Evolutionary conservation across 2,329 filamentous ascomycete genomes (phyloP).

Genomic region (Conoideocrella luteorostrata): DNA sequence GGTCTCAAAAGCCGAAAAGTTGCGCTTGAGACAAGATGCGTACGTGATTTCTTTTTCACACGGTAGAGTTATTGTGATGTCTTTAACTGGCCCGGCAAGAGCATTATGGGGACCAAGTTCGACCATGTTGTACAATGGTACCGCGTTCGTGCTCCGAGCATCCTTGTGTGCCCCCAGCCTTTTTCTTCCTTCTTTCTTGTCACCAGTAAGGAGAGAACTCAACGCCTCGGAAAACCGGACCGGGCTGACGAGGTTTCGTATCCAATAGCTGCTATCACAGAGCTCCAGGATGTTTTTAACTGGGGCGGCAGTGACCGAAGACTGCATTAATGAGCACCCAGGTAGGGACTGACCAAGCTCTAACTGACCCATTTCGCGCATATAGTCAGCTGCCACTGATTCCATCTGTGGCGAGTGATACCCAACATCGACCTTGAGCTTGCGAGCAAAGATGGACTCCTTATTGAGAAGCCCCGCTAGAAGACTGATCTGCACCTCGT

Average conservation of each 20-base stretch:
- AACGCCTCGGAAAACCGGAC: not conserved
- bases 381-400: conserved; percentile 33
- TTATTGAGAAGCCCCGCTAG: conserved; percentile 11
- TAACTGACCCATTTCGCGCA: conserved; percentile 13
- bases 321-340: not conserved
- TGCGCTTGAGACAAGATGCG: not conserved
- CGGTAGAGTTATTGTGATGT: not conserved
- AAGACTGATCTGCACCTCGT: conserved; percentile 8
- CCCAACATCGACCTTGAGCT: conserved; percentile 13
- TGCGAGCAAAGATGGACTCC: conserved; percentile 14
- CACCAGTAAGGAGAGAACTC: not conserved
- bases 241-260: not conserved
- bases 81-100: conserved; percentile 1
- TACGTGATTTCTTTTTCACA: not conserved
- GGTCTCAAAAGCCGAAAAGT: too few species aligned
- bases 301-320: not conserved
- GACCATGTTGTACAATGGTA: too few species aligned
- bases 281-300: not conserved
- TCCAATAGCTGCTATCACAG: not conserved
- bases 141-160: too few species aligned
- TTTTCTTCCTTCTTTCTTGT: not conserved
- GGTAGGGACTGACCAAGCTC: not conserved
- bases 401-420: conserved; percentile 17
- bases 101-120: conserved; percentile 3
- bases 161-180: too few species aligned